phyloP scores from a whole-genome alignment of 2,329 filamentous ascomycete species.

The Graphiopsis chlorocephala region DNA sequence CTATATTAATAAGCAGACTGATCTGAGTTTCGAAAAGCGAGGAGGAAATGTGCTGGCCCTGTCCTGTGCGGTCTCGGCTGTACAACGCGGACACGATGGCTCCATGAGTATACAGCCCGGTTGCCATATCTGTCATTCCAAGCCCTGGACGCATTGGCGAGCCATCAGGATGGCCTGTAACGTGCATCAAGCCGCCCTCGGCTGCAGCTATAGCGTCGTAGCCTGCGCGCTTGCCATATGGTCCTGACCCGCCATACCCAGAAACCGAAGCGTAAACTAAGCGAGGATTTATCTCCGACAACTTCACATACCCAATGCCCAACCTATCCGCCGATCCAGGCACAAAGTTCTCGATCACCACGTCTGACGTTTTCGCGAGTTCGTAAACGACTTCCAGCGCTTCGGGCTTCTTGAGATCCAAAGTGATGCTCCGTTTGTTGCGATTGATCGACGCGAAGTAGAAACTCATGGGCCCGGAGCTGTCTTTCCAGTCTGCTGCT shows the following conservation, averaged over 20 bases:
- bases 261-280: conserved; percentile 46
- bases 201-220: conserved; percentile 48
- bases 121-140: conserved; percentile 46
- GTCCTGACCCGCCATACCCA: conserved; percentile 43
- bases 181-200: conserved; percentile 44
- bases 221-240: conserved; percentile 43
- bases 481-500: conserved; percentile 29
- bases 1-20: conserved; percentile 44
- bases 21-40: conserved; percentile 48
- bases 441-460: conserved; percentile 47
- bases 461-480: conserved; percentile 36
- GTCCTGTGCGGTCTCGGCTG: conserved; percentile 38
- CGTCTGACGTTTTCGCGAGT: conserved; percentile 39
- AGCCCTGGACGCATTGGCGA: conserved; percentile 43
- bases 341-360: conserved; percentile 46
- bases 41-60: conserved; percentile 45
- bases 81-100: conserved; percentile 45
- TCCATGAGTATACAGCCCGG: conserved; percentile 46
- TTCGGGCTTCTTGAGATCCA: conserved; percentile 41
- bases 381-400: conserved; percentile 35
- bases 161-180: conserved; percentile 43
- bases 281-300: conserved; percentile 38
- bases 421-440: conserved; percentile 44
- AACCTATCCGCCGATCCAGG: conserved; percentile 43
- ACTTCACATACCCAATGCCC: conserved; percentile 40